A percentile compares a stretch with the other conserved stretches of the same genome.
Conservation (phyloP, 805 yeast species). For the Pichia thaimueangensis region DNA sequence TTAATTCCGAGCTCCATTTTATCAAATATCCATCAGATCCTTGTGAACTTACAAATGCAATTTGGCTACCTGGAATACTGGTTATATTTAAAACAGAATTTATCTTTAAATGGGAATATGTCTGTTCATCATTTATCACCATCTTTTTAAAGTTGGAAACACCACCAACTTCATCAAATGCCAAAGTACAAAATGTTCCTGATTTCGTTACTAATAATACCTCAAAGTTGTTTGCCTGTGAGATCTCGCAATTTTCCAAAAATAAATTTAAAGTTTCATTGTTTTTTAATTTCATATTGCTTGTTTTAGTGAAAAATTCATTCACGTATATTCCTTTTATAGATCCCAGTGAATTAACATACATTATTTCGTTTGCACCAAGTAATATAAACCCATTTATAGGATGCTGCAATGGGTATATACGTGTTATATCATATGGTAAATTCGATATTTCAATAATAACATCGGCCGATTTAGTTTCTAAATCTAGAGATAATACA, state of each 20-base stretch:
- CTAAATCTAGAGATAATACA: slow-evolving; percentile 63
- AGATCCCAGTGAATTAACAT: slow-evolving; percentile 74
- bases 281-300: slow-evolving; percentile 39
- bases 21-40: slow-evolving; percentile 55
- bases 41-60: slow-evolving; percentile 53
- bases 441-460: slow-evolving; percentile 58
- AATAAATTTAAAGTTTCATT: slow-evolving; percentile 44
- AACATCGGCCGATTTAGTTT: slow-evolving; percentile 51
- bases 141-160: slow-evolving; percentile 28
- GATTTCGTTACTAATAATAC: slow-evolving; percentile 35
- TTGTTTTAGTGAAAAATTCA: slow-evolving; percentile 37
- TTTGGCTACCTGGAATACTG: slow-evolving; percentile 32
- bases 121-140: slow-evolving; percentile 15
- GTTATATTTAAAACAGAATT: slow-evolving; percentile 37
- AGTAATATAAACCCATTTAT: slow-evolving; percentile 61
- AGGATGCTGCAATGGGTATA: slow-evolving; percentile 60
- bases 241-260: slow-evolving; percentile 47
- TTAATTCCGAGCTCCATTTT: slow-evolving; percentile 28
- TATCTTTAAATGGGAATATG: slow-evolving; percentile 20
- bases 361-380: slow-evolving; percentile 73
- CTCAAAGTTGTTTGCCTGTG: slow-evolving; percentile 28
- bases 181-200: slow-evolving; percentile 36
- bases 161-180: slow-evolving; percentile 32
- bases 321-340: slow-evolving; percentile 58
- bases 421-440: slow-evolving; percentile 66